Percentiles rank a stretch among this genome's conserved stretches.
Conservation (phyloP, 2,329 filamentous ascomycete genomes). For the Bipolaris sorokiniana region DNA sequence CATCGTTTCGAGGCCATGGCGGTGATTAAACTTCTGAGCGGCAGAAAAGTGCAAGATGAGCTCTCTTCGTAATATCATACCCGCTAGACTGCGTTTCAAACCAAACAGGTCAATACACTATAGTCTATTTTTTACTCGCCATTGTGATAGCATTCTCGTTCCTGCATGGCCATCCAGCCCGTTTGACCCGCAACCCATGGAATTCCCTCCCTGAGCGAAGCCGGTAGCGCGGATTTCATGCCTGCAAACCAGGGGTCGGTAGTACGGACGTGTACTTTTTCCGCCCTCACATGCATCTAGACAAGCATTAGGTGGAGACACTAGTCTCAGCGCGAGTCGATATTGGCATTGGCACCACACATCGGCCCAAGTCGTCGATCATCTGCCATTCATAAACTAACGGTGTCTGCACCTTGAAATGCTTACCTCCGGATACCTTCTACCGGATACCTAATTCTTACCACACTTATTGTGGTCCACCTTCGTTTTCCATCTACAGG, state of each 20-base stretch:
- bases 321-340: constrained; percentile 23
- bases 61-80: background rate
- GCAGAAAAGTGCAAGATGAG: constrained; percentile 4
- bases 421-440: constrained; percentile 13
- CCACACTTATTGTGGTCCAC: constrained; percentile 24
- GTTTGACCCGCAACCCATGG: constrained; percentile 11
- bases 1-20: constrained; percentile 21
- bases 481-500: constrained; percentile 26
- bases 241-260: constrained; percentile 14
- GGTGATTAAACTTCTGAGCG: constrained; percentile 2
- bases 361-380: constrained; percentile 25
- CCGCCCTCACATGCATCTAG: constrained; percentile 20
- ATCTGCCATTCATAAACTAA: constrained; percentile 28
- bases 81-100: constrained; percentile 7
- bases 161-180: constrained; percentile 21
- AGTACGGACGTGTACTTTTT: constrained; percentile 21
- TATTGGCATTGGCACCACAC: constrained; percentile 35
- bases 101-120: background rate
- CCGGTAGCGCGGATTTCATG: constrained; percentile 24
- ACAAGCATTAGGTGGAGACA: constrained; percentile 16
- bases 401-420: constrained; percentile 14
- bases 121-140: constrained; percentile 1
- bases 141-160: constrained; percentile 15
- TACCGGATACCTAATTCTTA: constrained; percentile 23
- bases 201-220: constrained; percentile 19